Evolutionary conservation across 495 filamentous ascomycete genomes (phyloP).

Genomic region (Neurospora sp.): DNA sequence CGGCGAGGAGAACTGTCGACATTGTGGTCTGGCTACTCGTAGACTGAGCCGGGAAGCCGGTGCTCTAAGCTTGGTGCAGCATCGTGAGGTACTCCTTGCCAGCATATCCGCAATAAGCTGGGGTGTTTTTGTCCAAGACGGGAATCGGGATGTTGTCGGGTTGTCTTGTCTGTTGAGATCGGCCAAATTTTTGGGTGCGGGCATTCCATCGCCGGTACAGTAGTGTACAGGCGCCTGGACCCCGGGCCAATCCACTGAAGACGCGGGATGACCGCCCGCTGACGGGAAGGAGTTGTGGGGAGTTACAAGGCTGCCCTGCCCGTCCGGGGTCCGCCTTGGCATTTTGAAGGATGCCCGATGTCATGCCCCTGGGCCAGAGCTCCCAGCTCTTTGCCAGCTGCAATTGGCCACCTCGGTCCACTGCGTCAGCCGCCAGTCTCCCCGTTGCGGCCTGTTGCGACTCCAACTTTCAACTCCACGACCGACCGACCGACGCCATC

Average conservation of each 20-base stretch:
- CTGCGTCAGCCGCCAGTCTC: neutral
- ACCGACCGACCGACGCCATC: neutral
- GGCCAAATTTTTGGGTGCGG: neutral
- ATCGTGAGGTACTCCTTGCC: conserved; percentile 23
- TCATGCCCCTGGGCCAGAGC: neutral
- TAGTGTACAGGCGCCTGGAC: neutral
- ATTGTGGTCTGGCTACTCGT: conserved; percentile 21
- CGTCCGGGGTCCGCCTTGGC: neutral
- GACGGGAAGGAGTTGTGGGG: neutral
- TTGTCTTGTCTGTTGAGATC: neutral
- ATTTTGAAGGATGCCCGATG: neutral
- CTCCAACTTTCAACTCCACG: neutral
- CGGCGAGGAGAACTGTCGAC: conserved; percentile 35
- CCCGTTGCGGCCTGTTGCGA: neutral
- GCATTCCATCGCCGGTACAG: neutral
- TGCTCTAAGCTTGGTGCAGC: conserved; percentile 19
- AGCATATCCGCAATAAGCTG: conserved; percentile 21
- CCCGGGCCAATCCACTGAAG: neutral
- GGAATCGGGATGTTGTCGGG: neutral
- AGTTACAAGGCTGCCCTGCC: neutral
- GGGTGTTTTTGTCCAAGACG: neutral
- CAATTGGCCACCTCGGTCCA: neutral
- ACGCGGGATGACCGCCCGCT: neutral
- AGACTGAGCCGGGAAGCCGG: conserved; percentile 15
- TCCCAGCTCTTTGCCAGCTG: neutral